Conservation (phyloP, 75 land plant species). For the Pinus albicaulis region DNA sequence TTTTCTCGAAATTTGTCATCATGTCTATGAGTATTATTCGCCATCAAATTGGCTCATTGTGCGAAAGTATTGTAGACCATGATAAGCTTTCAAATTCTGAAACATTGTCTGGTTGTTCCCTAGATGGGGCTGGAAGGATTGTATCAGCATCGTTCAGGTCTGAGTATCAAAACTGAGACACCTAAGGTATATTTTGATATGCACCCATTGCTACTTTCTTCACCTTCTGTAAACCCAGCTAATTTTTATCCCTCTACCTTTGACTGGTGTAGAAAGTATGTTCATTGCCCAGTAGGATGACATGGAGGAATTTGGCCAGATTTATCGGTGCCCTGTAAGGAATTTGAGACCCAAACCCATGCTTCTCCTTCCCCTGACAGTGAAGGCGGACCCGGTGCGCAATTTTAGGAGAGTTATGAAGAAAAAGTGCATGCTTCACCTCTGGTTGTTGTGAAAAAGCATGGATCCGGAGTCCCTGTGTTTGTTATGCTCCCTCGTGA, state of each 20-base stretch:
- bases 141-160: constrained; percentile 7
- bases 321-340: constrained; percentile 50
- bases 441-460: background rate
- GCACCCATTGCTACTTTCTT: background rate
- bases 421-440: background rate
- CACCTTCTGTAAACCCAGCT: constrained; percentile 54
- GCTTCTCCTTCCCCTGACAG: background rate
- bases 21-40: constrained; percentile 38
- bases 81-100: background rate
- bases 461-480: constrained; percentile 59
- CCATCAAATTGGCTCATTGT: constrained; percentile 33
- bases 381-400: constrained; percentile 2
- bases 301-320: constrained; percentile 21
- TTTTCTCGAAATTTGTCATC: too few species aligned
- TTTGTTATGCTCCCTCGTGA: constrained; percentile 86
- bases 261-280: background rate
- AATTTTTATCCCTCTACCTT: constrained; percentile 16
- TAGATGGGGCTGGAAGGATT: constrained; percentile 3
- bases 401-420: background rate
- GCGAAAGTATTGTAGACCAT: constrained; percentile 11
- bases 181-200: constrained; percentile 1
- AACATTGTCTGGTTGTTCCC: background rate
- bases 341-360: constrained; percentile 16
- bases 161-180: constrained; percentile 16
- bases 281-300: too few species aligned